phyloP scores from a whole-genome alignment of 768 basidiomycete genomes.

The Pleurotus tuber-regium region DNA sequence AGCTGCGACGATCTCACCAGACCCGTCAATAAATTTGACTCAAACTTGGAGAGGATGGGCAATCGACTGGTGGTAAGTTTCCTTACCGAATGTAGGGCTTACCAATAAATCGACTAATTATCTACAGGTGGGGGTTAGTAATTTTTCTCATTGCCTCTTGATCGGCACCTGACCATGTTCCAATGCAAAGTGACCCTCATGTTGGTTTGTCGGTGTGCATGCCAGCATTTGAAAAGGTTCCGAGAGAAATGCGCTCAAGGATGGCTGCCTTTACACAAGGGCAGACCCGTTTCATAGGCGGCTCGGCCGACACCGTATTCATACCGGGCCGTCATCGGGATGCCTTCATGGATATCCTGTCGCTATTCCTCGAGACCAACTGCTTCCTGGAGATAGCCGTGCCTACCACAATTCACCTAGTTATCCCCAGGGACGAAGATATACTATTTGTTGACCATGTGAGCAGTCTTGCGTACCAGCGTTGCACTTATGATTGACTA shows the following conservation, averaged over 20 bases:
- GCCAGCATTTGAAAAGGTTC: slow-evolving; percentile 35
- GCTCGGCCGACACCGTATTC: slow-evolving; percentile 48
- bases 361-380: slow-evolving; percentile 41
- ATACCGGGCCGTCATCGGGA: slow-evolving; percentile 39
- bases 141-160: background rate
- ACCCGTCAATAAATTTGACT: slow-evolving; percentile 33
- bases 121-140: slow-evolving; percentile 40
- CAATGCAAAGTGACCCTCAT: slow-evolving; percentile 34
- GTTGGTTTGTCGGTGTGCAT: slow-evolving; percentile 44
- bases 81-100: background rate
- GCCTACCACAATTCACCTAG: slow-evolving; percentile 43
- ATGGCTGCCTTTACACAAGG: slow-evolving; percentile 33
- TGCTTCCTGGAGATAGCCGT: slow-evolving; percentile 51
- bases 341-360: slow-evolving; percentile 39
- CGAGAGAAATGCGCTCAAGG: slow-evolving; percentile 31
- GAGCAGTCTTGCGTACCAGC: background rate
- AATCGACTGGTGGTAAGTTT: slow-evolving; percentile 40
- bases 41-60: slow-evolving; percentile 38
- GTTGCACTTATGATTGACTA: background rate
- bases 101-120: slow-evolving; percentile 9
- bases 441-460: slow-evolving; percentile 48
- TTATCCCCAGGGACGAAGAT: slow-evolving; percentile 33
- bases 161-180: background rate
- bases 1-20: slow-evolving; percentile 39
- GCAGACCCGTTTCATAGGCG: slow-evolving; percentile 40